phyloP scores from a whole-genome alignment of 108 stramenopile genomes.

The Cyclotella atomus region DNA sequence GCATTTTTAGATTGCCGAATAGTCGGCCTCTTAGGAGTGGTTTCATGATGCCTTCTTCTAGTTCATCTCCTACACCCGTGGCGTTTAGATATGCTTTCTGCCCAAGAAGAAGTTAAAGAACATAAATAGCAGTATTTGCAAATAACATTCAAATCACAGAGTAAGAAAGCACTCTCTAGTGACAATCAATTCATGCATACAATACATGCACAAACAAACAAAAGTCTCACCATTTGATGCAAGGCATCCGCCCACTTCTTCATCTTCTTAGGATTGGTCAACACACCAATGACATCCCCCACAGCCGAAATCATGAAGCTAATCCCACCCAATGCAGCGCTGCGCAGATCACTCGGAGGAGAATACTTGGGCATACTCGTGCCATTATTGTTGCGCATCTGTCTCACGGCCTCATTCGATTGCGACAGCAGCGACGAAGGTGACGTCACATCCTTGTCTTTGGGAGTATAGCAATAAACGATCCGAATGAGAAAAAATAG shows the following conservation, averaged over 20 bases:
- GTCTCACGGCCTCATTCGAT: constrained; percentile 1
- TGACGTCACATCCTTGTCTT: not conserved
- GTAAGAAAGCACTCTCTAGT: too few relatives aligned
- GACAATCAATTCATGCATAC: too few relatives aligned
- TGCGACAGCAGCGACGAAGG: not conserved
- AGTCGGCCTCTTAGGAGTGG: constrained; percentile 31
- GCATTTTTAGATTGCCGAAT: constrained; percentile 43
- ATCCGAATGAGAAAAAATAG: not conserved
- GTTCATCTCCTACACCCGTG: constrained; percentile 39
- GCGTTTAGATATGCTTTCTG: constrained; percentile 37
- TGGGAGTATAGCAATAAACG: not conserved
- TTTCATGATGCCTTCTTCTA: constrained; percentile 47
- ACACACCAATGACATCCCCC: constrained; percentile 10
- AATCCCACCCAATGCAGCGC: not conserved
- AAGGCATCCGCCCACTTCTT: constrained; percentile 44
- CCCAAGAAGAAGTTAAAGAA: too few relatives aligned
- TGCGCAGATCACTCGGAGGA: constrained; percentile 4
- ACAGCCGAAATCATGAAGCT: constrained; percentile 4
- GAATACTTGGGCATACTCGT: constrained; percentile 8
- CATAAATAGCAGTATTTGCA: too few relatives aligned
- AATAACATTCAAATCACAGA: too few relatives aligned
- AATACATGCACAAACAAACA: too few relatives aligned
- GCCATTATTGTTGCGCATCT: not conserved
- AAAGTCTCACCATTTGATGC: constrained; percentile 19
- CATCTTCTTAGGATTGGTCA: constrained; percentile 28